phyloP scores from a whole-genome alignment of 768 basidiomycete genomes.

The Agaricus bisporus region DNA sequence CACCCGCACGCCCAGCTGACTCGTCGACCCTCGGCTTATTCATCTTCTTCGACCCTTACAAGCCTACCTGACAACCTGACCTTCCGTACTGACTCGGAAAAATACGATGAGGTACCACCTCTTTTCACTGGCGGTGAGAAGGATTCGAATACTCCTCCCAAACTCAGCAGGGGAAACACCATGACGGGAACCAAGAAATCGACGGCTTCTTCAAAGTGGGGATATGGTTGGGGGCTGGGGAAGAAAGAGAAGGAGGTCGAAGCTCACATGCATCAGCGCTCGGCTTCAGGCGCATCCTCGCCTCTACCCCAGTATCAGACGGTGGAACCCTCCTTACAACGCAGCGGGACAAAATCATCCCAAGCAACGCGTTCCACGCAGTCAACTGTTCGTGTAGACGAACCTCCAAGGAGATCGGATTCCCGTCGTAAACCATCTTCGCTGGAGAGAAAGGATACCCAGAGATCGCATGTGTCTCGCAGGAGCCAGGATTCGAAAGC shows the following conservation, averaged over 20 bases:
- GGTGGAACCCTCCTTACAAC: neutral
- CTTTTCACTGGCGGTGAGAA: conserved; percentile 25
- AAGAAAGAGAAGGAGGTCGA: conserved; percentile 41
- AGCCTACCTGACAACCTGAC: conserved; percentile 42
- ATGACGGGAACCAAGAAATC: conserved; percentile 56
- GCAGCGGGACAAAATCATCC: neutral
- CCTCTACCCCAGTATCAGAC: conserved; percentile 32
- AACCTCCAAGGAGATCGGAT: neutral
- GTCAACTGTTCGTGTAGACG: conserved; percentile 24
- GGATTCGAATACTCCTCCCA: conserved; percentile 33
- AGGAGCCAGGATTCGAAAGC: conserved; percentile 25
- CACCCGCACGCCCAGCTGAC: conserved; percentile 14
- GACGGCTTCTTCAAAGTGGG: conserved; percentile 42
- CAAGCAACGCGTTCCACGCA: conserved; percentile 18
- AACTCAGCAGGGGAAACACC: conserved; percentile 43
- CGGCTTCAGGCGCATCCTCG: conserved; percentile 18
- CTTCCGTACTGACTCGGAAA: conserved; percentile 58
- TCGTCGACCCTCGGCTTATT: conserved; percentile 29
- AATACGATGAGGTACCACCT: conserved; percentile 43
- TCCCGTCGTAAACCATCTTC: conserved; percentile 7
- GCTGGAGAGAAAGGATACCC: conserved; percentile 29
- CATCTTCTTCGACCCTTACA: conserved; percentile 36
- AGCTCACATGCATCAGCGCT: conserved; percentile 21
- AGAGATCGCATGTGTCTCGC: conserved; percentile 22
- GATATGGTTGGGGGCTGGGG: conserved; percentile 69